Percentiles rank a stretch among this genome's conserved stretches.
These are phyloP conservation scores for Panellus pusillus DNA, from an alignment of 768 basidiomycete species.

Conservation along the genomic window DNA sequence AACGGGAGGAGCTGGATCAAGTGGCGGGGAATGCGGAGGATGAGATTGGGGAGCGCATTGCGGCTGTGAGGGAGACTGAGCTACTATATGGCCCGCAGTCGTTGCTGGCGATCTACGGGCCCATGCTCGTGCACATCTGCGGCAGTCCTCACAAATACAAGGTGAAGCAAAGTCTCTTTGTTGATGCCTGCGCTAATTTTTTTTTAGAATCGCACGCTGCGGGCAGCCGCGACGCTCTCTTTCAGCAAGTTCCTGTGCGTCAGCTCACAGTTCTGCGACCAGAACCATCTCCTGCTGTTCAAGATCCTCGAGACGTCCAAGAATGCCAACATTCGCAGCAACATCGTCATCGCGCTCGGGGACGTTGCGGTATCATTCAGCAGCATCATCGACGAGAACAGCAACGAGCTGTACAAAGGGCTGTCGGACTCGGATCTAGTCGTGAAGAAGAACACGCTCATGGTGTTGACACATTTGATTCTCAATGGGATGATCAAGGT, in stretches of 20 bases:
- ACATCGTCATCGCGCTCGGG: conserved; percentile 96
- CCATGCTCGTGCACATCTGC: conserved; percentile 87
- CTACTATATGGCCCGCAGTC: conserved; percentile 82
- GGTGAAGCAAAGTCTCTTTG: conserved; percentile 41
- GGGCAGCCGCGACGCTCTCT: conserved; percentile 83
- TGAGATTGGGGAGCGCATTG: conserved; percentile 93
- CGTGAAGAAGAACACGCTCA: conserved; percentile 99
- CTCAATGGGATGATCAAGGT: conserved; percentile 99
- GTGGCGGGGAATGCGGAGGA: conserved; percentile 98
- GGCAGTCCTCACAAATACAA: conserved; percentile 90
- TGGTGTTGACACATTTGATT: conserved; percentile 97
- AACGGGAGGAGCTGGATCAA: conserved; percentile 89
- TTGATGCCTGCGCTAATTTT: background rate
- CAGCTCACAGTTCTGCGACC: conserved; percentile 91
- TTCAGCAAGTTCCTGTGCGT: conserved; percentile 98
- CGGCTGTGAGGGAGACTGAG: conserved; percentile 81
- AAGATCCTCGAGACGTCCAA: conserved; percentile 90
- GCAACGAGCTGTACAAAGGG: conserved; percentile 91
- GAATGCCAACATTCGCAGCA: conserved; percentile 88
- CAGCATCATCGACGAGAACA: conserved; percentile 95
- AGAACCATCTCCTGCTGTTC: conserved; percentile 85
- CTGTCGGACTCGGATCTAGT: conserved; percentile 82
- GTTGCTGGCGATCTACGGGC: conserved; percentile 82
- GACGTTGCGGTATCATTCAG: conserved; percentile 99
- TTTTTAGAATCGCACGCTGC: conserved; percentile 76